A percentile compares a stretch with the other conserved stretches of the same genome.
Conservation (phyloP, 23 red algal species). For the Gracilaria caudata region DNA sequence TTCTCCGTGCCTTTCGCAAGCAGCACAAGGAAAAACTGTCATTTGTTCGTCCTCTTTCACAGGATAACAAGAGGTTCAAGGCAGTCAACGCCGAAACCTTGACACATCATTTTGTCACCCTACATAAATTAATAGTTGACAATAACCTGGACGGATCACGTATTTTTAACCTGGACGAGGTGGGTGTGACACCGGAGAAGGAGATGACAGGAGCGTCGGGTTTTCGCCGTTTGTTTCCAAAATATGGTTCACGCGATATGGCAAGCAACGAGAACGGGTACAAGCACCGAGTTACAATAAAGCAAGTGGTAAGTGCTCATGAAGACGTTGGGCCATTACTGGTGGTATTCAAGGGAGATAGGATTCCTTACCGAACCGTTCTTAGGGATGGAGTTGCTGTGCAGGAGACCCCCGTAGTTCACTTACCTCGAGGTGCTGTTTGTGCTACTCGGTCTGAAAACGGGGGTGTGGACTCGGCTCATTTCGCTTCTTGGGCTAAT, state of each 20-base stretch:
- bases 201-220: not conserved
- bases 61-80: not conserved
- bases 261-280: not conserved
- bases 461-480: conserved; percentile 9
- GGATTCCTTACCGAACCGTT: not conserved
- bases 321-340: not conserved
- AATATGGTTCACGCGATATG: not conserved
- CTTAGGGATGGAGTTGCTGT: not conserved
- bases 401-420: conserved; percentile 1
- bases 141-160: not conserved
- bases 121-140: not conserved
- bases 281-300: conserved; percentile 44
- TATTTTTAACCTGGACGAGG: conserved; percentile 6
- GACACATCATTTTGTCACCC: not conserved
- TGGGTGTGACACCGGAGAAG: conserved; percentile 19
- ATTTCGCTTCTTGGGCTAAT: conserved; percentile 3
- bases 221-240: not conserved
- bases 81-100: not conserved
- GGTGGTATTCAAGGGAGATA: conserved; percentile 31
- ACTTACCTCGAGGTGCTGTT: not conserved
- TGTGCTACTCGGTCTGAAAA: not conserved
- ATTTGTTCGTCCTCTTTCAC: conserved; percentile 3
- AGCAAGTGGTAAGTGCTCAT: conserved; percentile 5
- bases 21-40: not conserved
- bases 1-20: not conserved